Base-by-base conservation (phyloP, 192 early-diverging fungal genomes). In the Kappamyces sp. region DNA sequence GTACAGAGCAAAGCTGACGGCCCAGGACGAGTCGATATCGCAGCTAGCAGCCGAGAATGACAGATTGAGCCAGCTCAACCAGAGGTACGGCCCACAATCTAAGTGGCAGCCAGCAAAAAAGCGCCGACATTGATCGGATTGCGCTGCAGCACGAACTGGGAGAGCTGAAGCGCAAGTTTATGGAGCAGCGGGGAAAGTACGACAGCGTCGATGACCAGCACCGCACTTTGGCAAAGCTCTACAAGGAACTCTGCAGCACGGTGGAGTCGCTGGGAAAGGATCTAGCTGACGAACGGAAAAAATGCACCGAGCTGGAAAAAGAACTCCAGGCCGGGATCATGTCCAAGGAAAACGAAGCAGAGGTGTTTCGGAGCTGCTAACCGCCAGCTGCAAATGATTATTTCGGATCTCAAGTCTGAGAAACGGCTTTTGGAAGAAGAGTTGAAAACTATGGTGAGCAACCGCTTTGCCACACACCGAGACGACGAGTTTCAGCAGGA, bases 381-480 rank as follows among this genome's bases (percentile, higher is more conserved):
- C 45, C 5, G 65, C 65, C 22, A 66, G 65, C 57, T 66, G 38
- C n/a, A 49, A n/a, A 55, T 62, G 4, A 72, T 81, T 39, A 75
- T 81, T n/a, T 30, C 57, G 30, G 79, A 81, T 52, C 48, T 81
- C 3, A 59, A 60, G 32, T 60, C 66, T 7, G 79, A 79, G 48
- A 78, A 79, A 47, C 12, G 46, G 29, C 51, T 77, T 8, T 61
- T 81, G 1, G 72, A 73, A 61, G 65, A 76, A 36, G 77, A 76
- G 45, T 68, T 76, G 48, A 45, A 57, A 12, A 65, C 62, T 31
- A 47, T 78, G 8, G 49, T 79, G 39, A 38, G 53, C 3, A 53
- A 59, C 11, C 74, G 71, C 43, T 81, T 77, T 62, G 47, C 53
- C 32, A 49, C 59, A 15, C 59, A 63, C 7, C 50, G 67, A 12